These are phyloP conservation scores for Xylaria longipes DNA, from an alignment of 495 filamentous ascomycete genomes.

Conservation along the genomic window DNA sequence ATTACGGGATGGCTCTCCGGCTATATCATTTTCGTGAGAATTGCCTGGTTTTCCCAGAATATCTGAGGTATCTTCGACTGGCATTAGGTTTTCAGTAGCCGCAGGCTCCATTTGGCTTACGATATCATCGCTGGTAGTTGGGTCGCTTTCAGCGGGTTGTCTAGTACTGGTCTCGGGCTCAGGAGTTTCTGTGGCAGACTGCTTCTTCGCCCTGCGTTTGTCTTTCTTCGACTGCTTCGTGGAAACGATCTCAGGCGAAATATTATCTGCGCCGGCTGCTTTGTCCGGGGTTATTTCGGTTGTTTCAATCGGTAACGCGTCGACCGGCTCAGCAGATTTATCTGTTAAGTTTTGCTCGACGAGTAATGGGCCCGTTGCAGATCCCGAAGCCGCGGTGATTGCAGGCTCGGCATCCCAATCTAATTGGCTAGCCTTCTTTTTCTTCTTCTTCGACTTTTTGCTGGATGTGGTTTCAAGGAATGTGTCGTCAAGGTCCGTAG, in stretches of 20 bases:
- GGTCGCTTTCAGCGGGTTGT: background rate
- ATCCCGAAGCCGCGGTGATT: slow-evolving; percentile 28
- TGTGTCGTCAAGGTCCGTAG: slow-evolving; percentile 29
- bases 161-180: slow-evolving; percentile 29
- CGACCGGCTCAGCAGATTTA: slow-evolving; percentile 27
- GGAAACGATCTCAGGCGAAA: slow-evolving; percentile 24
- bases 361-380: slow-evolving; percentile 16
- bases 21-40: slow-evolving; percentile 17
- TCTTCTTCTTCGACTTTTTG: slow-evolving; percentile 32
- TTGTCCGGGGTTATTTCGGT: background rate
- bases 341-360: slow-evolving; percentile 31
- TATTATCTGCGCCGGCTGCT: slow-evolving; percentile 16
- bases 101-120: background rate
- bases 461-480: slow-evolving; percentile 21
- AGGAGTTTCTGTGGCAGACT: slow-evolving; percentile 27
- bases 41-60: background rate
- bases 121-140: background rate
- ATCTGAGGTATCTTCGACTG: background rate
- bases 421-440: slow-evolving; percentile 33
- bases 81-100: background rate
- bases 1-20: slow-evolving; percentile 18
- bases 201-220: slow-evolving; percentile 39
- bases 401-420: slow-evolving; percentile 23
- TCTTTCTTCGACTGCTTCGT: slow-evolving; percentile 43
- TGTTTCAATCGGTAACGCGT: background rate